phyloP scores from a whole-genome alignment of 257 asterid species.

The Paulownia fortunei region DNA sequence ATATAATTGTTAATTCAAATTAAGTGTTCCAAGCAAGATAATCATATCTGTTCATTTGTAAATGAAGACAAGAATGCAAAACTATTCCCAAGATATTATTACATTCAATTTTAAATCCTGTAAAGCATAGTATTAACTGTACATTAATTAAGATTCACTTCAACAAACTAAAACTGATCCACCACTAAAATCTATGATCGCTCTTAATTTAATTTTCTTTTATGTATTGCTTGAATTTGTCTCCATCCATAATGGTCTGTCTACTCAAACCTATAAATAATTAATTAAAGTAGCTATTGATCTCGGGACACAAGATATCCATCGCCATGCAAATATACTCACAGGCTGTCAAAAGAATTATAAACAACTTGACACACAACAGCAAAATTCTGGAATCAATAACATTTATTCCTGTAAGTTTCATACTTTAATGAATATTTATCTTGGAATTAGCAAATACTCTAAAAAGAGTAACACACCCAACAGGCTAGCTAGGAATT shows the following conservation, averaged over 20 bases:
- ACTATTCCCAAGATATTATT: no score
- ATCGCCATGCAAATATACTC: constrained; percentile 41
- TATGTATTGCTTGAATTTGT: not conserved
- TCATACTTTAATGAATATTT: constrained; percentile 39
- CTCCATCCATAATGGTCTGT: not conserved
- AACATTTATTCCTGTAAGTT: constrained; percentile 47
- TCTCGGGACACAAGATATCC: constrained; percentile 30
- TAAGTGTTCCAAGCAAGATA: not conserved
- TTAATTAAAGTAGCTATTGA: not conserved
- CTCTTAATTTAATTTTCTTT: not conserved
- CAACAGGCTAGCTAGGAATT: constrained; percentile 45
- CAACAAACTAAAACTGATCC: constrained; percentile 18
- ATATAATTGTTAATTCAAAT: no score
- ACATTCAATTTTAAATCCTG: no score
- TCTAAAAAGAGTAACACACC: constrained; percentile 48
- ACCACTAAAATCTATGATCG: not conserved
- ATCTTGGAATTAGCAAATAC: constrained; percentile 52
- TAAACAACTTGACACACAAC: constrained; percentile 33
- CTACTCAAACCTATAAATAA: not conserved
- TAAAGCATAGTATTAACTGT: no score
- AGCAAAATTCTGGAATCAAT: constrained; percentile 40
- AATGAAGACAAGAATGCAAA: no score
- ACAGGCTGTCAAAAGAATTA: constrained; percentile 37
- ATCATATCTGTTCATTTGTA: no score
- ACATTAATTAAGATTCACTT: not conserved